phyloP scores from a whole-genome alignment of 2,329 filamentous ascomycete species.

The Clonostachys rhizophaga region DNA sequence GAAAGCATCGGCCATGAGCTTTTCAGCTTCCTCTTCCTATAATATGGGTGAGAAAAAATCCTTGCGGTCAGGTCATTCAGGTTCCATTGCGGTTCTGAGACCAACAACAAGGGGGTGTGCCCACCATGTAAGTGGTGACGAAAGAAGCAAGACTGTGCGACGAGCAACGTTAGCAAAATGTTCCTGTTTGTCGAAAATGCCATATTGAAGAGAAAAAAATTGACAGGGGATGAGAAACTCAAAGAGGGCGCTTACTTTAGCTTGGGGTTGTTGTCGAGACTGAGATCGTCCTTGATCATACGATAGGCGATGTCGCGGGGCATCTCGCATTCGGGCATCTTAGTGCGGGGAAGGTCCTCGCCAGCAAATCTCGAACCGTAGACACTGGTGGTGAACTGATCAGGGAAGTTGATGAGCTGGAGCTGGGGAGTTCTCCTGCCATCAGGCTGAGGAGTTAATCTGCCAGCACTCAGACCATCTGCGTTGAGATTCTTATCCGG shows the following conservation, averaged over 20 bases:
- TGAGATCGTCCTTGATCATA: constrained; percentile 94
- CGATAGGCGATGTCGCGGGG: constrained; percentile 89
- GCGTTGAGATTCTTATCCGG: constrained; percentile 13
- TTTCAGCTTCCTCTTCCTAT: constrained; percentile 89
- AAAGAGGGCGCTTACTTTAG: constrained; percentile 54
- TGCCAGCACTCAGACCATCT: neutral
- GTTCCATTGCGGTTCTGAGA: neutral
- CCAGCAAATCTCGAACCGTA: constrained; percentile 84
- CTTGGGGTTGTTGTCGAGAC: constrained; percentile 86
- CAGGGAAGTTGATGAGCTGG: constrained; percentile 43
- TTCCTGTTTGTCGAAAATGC: neutral
- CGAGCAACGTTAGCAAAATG: neutral
- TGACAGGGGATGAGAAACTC: neutral
- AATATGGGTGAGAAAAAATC: too few species aligned
- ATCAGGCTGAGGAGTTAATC: neutral
- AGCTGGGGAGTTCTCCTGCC: constrained; percentile 22
- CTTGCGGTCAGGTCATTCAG: too few species aligned
- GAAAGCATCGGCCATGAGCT: constrained; percentile 89
- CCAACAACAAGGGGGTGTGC: neutral
- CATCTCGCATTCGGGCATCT: constrained; percentile 91
- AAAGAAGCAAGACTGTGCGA: constrained; percentile 74
- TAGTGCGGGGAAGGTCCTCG: constrained; percentile 72
- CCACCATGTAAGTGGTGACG: constrained; percentile 91
- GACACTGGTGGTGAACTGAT: constrained; percentile 70
- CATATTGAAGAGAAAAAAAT: neutral